A percentile compares a stretch with the other conserved stretches of the same genome.
These are phyloP conservation scores for Pyrrhoderma noxium DNA, from an alignment of 1,284 basidiomycete species.

Conservation along the genomic window DNA sequence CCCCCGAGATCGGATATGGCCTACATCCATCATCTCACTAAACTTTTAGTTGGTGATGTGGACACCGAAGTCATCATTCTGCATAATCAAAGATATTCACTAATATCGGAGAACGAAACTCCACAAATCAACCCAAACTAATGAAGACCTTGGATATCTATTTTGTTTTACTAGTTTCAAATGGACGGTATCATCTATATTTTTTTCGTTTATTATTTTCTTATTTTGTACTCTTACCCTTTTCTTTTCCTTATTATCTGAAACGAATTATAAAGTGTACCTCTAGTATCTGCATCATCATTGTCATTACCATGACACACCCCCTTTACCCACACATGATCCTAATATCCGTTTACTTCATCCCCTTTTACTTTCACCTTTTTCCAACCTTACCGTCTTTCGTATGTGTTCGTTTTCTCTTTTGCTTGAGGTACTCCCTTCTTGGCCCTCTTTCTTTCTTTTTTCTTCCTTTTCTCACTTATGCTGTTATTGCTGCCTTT, in stretches of 20 bases:
- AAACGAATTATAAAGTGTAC: not conserved
- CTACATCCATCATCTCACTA: no score
- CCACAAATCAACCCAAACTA: no score
- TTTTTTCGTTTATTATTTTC: not conserved
- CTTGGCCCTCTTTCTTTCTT: not conserved
- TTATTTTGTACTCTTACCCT: not conserved
- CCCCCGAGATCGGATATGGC: no score
- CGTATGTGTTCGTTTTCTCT: not conserved
- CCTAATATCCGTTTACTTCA: not conserved
- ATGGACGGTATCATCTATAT: not conserved
- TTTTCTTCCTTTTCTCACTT: not conserved
- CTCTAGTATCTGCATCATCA: not conserved
- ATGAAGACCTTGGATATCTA: no score
- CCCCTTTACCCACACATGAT: not conserved
- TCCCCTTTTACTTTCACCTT: not conserved
- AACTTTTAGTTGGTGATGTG: no score
- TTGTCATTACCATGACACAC: not conserved
- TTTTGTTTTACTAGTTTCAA: not conserved
- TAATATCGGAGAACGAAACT: no score
- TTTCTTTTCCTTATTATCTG: not conserved
- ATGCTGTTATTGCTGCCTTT: no score
- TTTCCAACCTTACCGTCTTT: not conserved
- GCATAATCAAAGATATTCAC: no score
- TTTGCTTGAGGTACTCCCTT: not conserved
- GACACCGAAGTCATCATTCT: no score